These are phyloP conservation scores for Lojkania enalia DNA, from an alignment of 2,329 filamentous ascomycete genomes.

Conservation along the genomic window DNA sequence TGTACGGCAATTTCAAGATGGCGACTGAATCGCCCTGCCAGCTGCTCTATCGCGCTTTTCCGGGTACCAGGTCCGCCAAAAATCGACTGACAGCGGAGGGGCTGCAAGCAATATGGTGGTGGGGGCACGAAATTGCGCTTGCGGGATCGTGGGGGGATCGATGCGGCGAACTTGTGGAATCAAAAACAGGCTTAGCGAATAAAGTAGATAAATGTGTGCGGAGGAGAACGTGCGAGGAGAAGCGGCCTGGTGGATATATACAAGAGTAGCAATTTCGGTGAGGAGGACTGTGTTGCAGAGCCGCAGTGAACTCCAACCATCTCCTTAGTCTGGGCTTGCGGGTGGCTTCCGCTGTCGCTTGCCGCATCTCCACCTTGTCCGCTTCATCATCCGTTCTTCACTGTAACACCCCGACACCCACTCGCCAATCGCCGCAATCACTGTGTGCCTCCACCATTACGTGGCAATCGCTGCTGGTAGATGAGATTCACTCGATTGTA, in stretches of 20 bases:
- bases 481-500: conserved; percentile 1
- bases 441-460: conserved; percentile 1
- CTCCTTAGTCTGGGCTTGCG: not conserved
- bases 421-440: conserved; percentile 7
- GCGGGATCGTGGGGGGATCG: conserved; percentile 21
- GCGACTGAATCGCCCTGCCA: not conserved
- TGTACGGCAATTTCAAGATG: not conserved
- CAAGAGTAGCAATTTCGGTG: too few relatives aligned
- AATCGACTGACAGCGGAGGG: conserved; percentile 11
- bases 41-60: conserved; percentile 1
- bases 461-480: conserved; percentile 5
- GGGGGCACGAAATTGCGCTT: conserved; percentile 13
- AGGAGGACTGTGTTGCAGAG: not conserved
- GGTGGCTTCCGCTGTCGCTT: conserved; percentile 7
- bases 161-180: conserved; percentile 16
- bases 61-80: conserved; percentile 19
- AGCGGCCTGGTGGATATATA: not conserved
- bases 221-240: not conserved
- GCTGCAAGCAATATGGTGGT: conserved; percentile 16
- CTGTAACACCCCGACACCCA: conserved; percentile 6
- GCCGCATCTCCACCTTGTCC: conserved; percentile 7
- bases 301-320: not conserved
- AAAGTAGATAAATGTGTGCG: not conserved
- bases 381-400: conserved; percentile 3
- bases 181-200: conserved; percentile 1